These are phyloP conservation scores for Pichia rugopelliculosa DNA, from an alignment of 805 yeast species.

Conservation along the genomic window DNA sequence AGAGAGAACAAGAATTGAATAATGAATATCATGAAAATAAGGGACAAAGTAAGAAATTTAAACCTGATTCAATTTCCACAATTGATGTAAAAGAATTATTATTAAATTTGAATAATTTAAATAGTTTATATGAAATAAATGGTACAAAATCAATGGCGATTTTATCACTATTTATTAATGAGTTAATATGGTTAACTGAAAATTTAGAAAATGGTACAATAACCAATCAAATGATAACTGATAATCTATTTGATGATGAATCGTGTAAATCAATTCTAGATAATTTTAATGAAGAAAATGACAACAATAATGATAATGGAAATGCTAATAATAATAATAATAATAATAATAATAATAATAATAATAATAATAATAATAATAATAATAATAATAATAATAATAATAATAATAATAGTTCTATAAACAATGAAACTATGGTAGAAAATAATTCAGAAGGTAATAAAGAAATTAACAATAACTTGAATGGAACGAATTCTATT, in stretches of 20 bases:
- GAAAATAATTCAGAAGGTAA: neutral
- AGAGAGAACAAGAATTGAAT: neutral
- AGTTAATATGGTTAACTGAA: slow-evolving; percentile 18
- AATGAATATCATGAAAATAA: neutral
- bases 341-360: too few relatives aligned
- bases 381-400: neutral
- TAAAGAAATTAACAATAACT: neutral
- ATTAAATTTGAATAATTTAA: slow-evolving; percentile 16
- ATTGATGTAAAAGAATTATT: slow-evolving; percentile 30
- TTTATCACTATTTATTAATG: slow-evolving; percentile 20
- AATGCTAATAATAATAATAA: neutral
- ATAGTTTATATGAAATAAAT: slow-evolving; percentile 16
- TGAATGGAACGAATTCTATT: neutral
- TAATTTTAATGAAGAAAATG: neutral
- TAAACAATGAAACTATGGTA: neutral
- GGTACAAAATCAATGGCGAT: slow-evolving; percentile 26
- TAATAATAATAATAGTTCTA: slow-evolving; percentile 5
- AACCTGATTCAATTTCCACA: slow-evolving; percentile 5
- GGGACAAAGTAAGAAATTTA: slow-evolving; percentile 2
- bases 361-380: neutral
- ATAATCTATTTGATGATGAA: slow-evolving; percentile 11
- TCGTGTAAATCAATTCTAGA: slow-evolving; percentile 1
- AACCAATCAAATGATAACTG: slow-evolving; percentile 11
- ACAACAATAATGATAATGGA: neutral
- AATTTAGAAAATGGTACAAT: neutral